phyloP scores from a whole-genome alignment of 1,284 basidiomycete genomes.

The Ustilago vetiveriae region DNA sequence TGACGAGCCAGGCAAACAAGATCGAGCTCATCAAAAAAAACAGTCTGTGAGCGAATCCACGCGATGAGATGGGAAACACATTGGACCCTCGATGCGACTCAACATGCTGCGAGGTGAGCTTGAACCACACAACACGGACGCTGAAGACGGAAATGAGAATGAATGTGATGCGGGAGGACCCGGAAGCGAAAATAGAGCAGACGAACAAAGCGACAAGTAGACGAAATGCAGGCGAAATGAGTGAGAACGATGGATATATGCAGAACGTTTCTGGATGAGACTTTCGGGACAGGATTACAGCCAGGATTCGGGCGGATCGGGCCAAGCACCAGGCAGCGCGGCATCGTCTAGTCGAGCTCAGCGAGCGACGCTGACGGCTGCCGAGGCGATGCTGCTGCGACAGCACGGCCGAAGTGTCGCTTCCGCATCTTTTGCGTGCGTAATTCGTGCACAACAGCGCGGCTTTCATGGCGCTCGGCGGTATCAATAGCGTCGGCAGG shows the following conservation, averaged over 20 bases:
- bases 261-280: too few species aligned
- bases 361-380: conserved; percentile 3
- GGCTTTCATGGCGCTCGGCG: conserved; percentile 14
- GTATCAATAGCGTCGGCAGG: conserved; percentile 6
- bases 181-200: conserved; percentile 1
- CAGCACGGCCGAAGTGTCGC: conserved; percentile 24
- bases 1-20: too few species aligned
- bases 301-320: too few species aligned
- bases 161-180: conserved; percentile 2
- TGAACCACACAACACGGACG: neutral
- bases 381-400: conserved; percentile 4
- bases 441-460: conserved; percentile 7
- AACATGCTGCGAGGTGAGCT: too few species aligned
- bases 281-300: too few species aligned
- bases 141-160: neutral
- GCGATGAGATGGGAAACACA: too few species aligned
- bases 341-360: conserved; percentile 4
- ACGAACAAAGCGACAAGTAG: conserved; percentile 3
- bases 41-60: too few species aligned
- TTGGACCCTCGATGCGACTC: too few species aligned
- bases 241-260: neutral
- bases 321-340: too few species aligned
- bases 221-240: conserved; percentile 6
- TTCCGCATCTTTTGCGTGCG: conserved; percentile 14
- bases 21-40: too few species aligned